Conservation (phyloP, 192 early-diverging fungal species). For the Podochytrium sp. region DNA sequence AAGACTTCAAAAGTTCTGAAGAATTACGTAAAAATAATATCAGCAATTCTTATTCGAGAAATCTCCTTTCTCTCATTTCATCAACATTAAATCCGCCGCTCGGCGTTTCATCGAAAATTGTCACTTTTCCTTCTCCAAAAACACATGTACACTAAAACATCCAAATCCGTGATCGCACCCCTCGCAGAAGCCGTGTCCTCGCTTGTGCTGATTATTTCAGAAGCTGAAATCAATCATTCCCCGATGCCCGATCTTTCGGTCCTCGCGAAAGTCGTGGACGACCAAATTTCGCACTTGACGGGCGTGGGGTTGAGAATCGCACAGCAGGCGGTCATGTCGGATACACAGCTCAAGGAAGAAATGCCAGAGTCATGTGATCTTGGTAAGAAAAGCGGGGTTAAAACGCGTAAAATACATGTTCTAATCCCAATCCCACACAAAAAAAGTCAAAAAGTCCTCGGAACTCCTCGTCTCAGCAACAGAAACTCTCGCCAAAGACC, state of each 20-base stretch:
- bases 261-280: conserved; percentile 43
- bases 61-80: too few relatives aligned
- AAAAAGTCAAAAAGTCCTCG: conserved; percentile 49
- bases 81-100: too few relatives aligned
- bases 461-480: conserved; percentile 43
- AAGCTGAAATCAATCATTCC: conserved; percentile 46
- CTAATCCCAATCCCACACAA: neutral
- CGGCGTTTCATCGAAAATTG: neutral
- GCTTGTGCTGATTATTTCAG: conserved; percentile 55
- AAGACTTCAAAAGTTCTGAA: too few relatives aligned
- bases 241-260: conserved; percentile 53
- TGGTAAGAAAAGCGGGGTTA: conserved; percentile 20
- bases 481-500: conserved; percentile 37
- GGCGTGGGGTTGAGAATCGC: conserved; percentile 41
- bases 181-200: conserved; percentile 57
- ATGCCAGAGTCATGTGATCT: conserved; percentile 50
- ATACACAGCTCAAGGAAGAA: conserved; percentile 38
- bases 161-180: conserved; percentile 52
- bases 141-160: conserved; percentile 40
- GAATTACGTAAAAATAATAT: too few relatives aligned
- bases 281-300: conserved; percentile 50
- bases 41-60: too few relatives aligned
- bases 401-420: too few relatives aligned
- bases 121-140: neutral
- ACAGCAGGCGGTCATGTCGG: conserved; percentile 35